A percentile compares a stretch with the other conserved stretches of the same genome.
Evolutionary conservation across 2,329 filamentous ascomycete species (phyloP).

Genomic region (Ceratocystis lukuohia): DNA sequence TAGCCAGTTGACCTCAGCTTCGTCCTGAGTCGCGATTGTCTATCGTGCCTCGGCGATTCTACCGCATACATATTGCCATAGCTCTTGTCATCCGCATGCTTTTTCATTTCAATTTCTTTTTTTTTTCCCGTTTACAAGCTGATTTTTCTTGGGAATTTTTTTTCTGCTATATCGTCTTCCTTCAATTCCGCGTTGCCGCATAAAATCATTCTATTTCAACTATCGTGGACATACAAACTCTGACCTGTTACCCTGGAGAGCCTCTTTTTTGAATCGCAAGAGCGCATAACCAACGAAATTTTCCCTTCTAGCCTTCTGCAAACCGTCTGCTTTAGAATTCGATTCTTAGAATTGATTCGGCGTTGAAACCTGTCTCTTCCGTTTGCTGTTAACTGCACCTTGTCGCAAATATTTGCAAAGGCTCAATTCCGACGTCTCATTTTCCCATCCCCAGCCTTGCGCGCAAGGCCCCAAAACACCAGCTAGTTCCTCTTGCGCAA

Average conservation of each 20-base stretch:
- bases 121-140: neutral
- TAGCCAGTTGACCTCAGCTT: neutral
- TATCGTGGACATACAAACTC: neutral
- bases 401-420: neutral
- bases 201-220: neutral
- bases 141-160: neutral
- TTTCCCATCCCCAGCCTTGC: neutral
- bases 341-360: neutral
- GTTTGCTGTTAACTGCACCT: neutral
- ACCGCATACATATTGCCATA: neutral
- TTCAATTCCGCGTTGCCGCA: neutral
- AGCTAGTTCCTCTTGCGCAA: neutral
- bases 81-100: neutral
- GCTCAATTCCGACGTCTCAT: neutral
- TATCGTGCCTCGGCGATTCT: neutral
- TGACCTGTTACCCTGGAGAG: neutral
- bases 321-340: neutral
- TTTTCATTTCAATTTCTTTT: constrained; percentile 12
- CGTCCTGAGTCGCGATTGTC: neutral
- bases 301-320: neutral
- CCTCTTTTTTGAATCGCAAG: neutral
- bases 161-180: neutral
- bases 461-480: neutral
- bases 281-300: neutral
- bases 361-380: neutral